These are phyloP conservation scores for Lachancea cidri DNA, from an alignment of 805 yeast species.

Conservation along the genomic window DNA sequence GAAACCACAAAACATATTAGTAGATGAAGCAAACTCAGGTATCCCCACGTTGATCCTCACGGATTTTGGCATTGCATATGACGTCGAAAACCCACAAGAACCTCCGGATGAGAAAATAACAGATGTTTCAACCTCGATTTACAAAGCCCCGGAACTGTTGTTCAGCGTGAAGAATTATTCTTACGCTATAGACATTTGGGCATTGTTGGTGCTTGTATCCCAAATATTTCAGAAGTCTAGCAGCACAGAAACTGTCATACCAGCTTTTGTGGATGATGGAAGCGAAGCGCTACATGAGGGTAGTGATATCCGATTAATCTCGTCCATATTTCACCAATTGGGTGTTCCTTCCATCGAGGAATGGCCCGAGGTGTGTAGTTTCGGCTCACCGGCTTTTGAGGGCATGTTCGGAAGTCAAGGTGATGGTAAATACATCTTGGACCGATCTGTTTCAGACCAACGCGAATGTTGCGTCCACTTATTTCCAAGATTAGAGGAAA, in stretches of 20 bases:
- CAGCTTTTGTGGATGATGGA: constrained; percentile 29
- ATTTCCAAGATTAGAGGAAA: constrained; percentile 22
- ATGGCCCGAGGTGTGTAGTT: constrained; percentile 38
- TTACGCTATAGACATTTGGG: constrained; percentile 65
- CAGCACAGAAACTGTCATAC: constrained; percentile 11
- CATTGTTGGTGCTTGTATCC: constrained; percentile 55
- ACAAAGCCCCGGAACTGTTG: constrained; percentile 72
- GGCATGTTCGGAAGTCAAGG: constrained; percentile 32
- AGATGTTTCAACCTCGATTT: constrained; percentile 61
- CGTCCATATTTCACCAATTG: constrained; percentile 48
- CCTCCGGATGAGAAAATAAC: constrained; percentile 30
- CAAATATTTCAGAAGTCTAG: constrained; percentile 40
- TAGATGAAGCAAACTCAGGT: neutral
- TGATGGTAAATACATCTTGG: constrained; percentile 20
- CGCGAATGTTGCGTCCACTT: constrained; percentile 9
- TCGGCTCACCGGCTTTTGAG: constrained; percentile 29
- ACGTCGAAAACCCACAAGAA: constrained; percentile 26
- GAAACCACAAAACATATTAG: constrained; percentile 87
- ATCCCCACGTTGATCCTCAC: constrained; percentile 55
- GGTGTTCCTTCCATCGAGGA: constrained; percentile 52
- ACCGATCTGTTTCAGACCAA: constrained; percentile 11
- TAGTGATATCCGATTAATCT: constrained; percentile 58
- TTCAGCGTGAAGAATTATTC: constrained; percentile 54
- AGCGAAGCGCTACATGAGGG: constrained; percentile 21
- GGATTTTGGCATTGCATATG: constrained; percentile 66